Evolutionary conservation across 768 basidiomycete genomes (phyloP).

Genomic region (Suillus cothurnatus): DNA sequence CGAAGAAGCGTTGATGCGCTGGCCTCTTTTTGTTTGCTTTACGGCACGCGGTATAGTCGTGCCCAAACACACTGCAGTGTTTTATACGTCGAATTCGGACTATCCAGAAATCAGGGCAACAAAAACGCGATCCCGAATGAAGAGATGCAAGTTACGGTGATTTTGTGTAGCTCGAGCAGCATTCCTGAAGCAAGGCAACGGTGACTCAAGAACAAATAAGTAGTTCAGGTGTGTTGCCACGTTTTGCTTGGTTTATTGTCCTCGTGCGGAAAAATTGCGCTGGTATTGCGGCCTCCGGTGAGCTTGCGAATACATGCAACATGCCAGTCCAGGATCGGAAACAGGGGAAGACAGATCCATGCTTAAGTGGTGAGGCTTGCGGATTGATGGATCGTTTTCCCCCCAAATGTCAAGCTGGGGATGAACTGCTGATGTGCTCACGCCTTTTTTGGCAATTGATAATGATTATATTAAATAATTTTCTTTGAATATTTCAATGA

Average conservation of each 20-base stretch:
- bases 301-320: slow-evolving; percentile 5
- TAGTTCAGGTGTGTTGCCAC: slow-evolving; percentile 16
- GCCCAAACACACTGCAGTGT: slow-evolving; percentile 13
- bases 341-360: slow-evolving; percentile 22
- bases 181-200: slow-evolving; percentile 15
- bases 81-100: slow-evolving; percentile 4
- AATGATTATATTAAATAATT: not conserved
- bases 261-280: slow-evolving; percentile 21
- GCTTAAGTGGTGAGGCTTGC: slow-evolving; percentile 29
- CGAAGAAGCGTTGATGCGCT: slow-evolving; percentile 17
- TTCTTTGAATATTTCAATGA: not conserved
- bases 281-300: slow-evolving; percentile 28
- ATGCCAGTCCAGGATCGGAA: slow-evolving; percentile 5
- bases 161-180: slow-evolving; percentile 14
- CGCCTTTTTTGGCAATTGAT: slow-evolving; percentile 2
- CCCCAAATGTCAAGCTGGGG: slow-evolving; percentile 9
- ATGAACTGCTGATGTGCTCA: slow-evolving; percentile 2
- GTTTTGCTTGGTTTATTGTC: slow-evolving; percentile 20
- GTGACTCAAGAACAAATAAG: slow-evolving; percentile 17
- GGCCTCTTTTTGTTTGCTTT: slow-evolving; percentile 35
- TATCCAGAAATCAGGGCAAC: slow-evolving; percentile 23
- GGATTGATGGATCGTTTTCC: slow-evolving; percentile 5
- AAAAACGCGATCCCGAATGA: slow-evolving; percentile 12
- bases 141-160: slow-evolving; percentile 8
- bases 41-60: slow-evolving; percentile 31